Evolutionary conservation across 2,329 filamentous ascomycete species (phyloP), one percentile per base, ranked within the genome.

Genomic region (Mycocentrospora acerina): DNA sequence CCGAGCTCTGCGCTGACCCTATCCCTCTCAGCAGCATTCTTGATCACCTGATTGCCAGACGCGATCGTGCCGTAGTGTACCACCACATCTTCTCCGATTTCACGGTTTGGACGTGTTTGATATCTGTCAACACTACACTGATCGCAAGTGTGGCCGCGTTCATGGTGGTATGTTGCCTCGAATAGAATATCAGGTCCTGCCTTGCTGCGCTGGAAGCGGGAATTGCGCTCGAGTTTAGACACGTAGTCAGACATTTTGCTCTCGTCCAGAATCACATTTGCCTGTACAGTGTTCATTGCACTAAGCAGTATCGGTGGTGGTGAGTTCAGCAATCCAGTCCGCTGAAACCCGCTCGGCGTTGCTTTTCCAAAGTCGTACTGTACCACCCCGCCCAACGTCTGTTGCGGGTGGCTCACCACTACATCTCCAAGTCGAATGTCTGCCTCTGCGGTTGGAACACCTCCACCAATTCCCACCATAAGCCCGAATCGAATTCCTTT

Each of bases 401-500:
- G 8, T 7, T 34, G 14, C 19, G 34, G 40, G 8, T 25, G 28
- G 34, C 38, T 41, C 13, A 41, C 38, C 4, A 41, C 38, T 1
- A 41, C 24, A 11, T 41, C 38, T 15, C 38, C 34, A 4, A 42
- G 30, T n/a, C 26, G 27, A 3, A 42, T 19, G 10, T 42, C 34
- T 8, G 22, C 30, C 3, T 42, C 30, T 9, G 25, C 26, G 26
- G 16, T 37, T 1, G 34, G 40, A 9, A 37, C 40, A 2, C 40
- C 34, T 10, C 40, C 34, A 9, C 40, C 34, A 8, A 42, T 42
- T 7, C 40, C 40, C 2, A 42, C 40, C 34, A 42, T 37, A 2
- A 42, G 26, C 1, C 40, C 34, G 9, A 42, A 37, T 1, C 30
- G 34, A 24, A 71, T 63, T 3, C 19, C 34, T 5, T 24, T 27